Evolutionary conservation across 169 alveolate species (phyloP).

Genomic region (Besnoitia besnoiti): DNA sequence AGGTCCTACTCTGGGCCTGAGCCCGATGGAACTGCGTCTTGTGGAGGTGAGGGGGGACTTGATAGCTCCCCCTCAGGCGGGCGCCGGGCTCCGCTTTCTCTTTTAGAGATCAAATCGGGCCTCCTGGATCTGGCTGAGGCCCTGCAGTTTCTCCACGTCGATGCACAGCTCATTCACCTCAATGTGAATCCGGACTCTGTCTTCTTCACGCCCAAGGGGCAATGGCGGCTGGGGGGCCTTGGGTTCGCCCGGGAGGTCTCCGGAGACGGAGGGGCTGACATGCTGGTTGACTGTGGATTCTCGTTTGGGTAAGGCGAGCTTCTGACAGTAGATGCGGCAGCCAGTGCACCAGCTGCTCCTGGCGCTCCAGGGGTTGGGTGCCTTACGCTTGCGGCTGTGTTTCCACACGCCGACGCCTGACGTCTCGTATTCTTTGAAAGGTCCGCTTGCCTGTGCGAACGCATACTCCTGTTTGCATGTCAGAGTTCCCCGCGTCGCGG

Average conservation of each 20-base stretch:
- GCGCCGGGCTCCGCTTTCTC: not conserved
- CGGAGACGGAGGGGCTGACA: not conserved
- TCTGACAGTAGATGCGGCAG: no score
- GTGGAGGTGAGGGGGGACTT: not conserved
- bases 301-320: conserved; percentile 28
- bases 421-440: no score
- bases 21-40: not conserved
- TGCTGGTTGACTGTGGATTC: not conserved
- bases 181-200: not conserved
- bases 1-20: not conserved
- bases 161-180: conserved; percentile 51
- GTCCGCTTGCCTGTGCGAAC: no score
- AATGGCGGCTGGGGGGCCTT: conserved; percentile 57
- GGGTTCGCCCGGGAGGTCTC: conserved; percentile 23
- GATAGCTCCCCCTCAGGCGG: not conserved
- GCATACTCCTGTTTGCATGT: no score
- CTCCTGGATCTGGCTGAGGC: conserved; percentile 51
- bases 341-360: no score
- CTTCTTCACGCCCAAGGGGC: conserved; percentile 36
- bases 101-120: conserved; percentile 43
- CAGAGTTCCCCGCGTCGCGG: no score
- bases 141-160: conserved; percentile 28
- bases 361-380: no score
- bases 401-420: no score
- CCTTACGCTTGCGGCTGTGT: no score